Conservation (phyloP, 2,329 filamentous ascomycete genomes). For the Dothistroma pini region DNA sequence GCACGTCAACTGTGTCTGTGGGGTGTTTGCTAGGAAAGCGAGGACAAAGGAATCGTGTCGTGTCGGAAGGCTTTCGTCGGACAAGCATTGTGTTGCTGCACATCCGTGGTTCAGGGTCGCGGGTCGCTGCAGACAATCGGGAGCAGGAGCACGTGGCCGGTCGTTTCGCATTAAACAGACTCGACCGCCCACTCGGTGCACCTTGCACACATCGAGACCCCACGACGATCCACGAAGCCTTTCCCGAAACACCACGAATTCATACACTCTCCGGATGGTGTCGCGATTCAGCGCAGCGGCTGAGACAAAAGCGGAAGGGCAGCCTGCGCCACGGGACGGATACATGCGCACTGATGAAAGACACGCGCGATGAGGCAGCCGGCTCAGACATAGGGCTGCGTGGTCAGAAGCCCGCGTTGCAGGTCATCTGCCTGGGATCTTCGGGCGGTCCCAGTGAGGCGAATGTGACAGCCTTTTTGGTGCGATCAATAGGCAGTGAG, state of each 20-base stretch:
- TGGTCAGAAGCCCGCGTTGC: slow-evolving; percentile 37
- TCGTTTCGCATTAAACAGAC: not conserved
- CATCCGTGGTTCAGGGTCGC: not conserved
- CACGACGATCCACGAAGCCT: not conserved
- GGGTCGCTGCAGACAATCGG: not conserved
- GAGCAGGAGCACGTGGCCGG: not conserved
- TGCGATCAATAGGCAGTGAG: slow-evolving; percentile 71
- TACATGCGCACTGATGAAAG: slow-evolving; percentile 41
- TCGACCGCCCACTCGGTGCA: not conserved
- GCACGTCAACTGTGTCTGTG: not conserved
- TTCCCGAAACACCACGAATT: not conserved
- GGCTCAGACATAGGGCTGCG: slow-evolving; percentile 37
- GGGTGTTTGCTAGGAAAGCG: not conserved
- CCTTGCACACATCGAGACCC: not conserved
- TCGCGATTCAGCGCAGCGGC: slow-evolving; percentile 2
- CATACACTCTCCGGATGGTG: not conserved
- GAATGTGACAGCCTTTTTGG: slow-evolving; percentile 83
- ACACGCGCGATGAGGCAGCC: slow-evolving; percentile 33
- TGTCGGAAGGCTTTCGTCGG: not conserved
- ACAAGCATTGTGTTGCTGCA: not conserved
- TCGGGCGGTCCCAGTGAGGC: slow-evolving; percentile 87
- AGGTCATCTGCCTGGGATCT: slow-evolving; percentile 60
- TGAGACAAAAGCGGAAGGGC: slow-evolving; percentile 19
- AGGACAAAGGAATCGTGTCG: not conserved
- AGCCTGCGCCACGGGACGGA: slow-evolving; percentile 16